Percentiles rank a stretch among this genome's conserved stretches.
Evolutionary conservation across 2,329 filamentous ascomycete species (phyloP).

Genomic region (Fusarium nanum): DNA sequence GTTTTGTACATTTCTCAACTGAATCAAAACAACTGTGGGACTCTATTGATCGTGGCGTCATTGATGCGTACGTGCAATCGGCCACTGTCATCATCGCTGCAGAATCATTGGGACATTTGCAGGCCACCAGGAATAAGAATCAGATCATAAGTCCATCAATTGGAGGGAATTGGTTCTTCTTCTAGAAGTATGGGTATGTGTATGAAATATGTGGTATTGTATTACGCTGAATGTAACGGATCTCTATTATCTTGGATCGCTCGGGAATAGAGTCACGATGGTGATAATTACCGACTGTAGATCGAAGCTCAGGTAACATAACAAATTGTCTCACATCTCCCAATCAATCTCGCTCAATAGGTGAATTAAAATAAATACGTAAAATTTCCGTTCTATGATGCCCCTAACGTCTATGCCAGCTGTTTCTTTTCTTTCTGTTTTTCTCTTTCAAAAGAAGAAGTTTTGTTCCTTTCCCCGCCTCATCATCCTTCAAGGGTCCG

Average conservation of each 20-base stretch:
- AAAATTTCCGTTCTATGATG: constrained; percentile 39
- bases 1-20: constrained; percentile 3
- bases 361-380: constrained; percentile 35
- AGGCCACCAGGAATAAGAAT: background rate
- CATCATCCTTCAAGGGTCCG: background rate
- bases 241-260: too few species aligned
- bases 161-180: background rate
- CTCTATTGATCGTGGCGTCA: constrained; percentile 40
- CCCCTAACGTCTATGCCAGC: constrained; percentile 36
- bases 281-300: background rate
- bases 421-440: constrained; percentile 27
- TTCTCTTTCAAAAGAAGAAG: background rate
- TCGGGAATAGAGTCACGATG: background rate
- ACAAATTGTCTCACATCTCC: background rate
- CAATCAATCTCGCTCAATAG: constrained; percentile 8
- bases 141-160: background rate
- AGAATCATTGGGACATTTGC: background rate
- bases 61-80: constrained; percentile 37
- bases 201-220: too few species aligned
- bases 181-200: background rate
- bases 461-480: background rate
- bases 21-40: constrained; percentile 23
- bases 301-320: background rate
- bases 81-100: constrained; percentile 29
- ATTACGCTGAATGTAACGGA: too few species aligned